Base-by-base conservation (phyloP, 2,329 filamentous ascomycete genomes). In the Atkinsonella texensis region DNA sequence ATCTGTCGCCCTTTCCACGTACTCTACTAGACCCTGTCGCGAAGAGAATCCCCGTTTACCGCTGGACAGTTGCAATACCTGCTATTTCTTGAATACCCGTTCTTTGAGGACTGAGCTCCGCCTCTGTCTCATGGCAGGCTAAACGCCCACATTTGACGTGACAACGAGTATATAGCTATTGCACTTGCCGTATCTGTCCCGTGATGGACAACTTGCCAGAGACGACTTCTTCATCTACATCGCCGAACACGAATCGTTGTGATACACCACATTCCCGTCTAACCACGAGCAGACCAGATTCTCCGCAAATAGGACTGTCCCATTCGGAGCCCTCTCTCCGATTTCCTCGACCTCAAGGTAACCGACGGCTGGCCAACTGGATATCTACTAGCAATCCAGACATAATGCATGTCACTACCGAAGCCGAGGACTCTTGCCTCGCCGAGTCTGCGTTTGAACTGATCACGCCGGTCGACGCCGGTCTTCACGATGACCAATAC, bases 401-500 rank as follows among this genome's bases (percentile, higher is more conserved):
- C 65, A 78, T 80, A 56, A 79, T 79, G 74, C 70, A 70, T 56
- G 65, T 70, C 20, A 66, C 67, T 39, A 66, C 62, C 50, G 66
- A 67, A 31, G 69, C 71, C 53, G 73, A 76, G 41, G 71, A 74
- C 55, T 73, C 75, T 62, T 79, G 68, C 58, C 62, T 81, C 60
- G 65, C 71, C 59, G 78, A 79, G 59, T 78, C 78, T 51, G 70
- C 75, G 53, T 82, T 77, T 63, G 78, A 81, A 60, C 66, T 81
- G 46, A 74, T 82, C 62, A 68, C 69, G 51, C 69, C 68, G 57
- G 74, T 72, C 51, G 77, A 80, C 55, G 73, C 70, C 55, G 75
- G 77, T 60, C 76, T 73, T 55, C 73, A 77, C 57, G 74, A 76
- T 51, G 74, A 66, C 49, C 67, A 66, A 52, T 66, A 70, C 53